phyloP scores from a whole-genome alignment of 257 asterid species.

The Jacaranda copaia region DNA sequence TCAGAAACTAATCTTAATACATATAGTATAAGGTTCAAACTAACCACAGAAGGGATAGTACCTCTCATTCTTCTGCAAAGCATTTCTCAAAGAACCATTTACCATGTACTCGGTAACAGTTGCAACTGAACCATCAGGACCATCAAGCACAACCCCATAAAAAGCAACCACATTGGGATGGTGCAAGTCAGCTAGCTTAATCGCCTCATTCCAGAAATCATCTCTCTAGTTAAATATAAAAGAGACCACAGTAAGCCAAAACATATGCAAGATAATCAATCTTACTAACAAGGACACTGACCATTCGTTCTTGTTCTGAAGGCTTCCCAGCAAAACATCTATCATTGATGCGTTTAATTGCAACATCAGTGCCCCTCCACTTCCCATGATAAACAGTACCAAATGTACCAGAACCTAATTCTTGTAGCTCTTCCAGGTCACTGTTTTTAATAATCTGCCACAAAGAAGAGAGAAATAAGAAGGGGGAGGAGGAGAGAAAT shows the following conservation, averaged over 20 bases:
- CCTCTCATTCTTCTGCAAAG: constrained; percentile 94
- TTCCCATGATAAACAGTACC: constrained; percentile 99
- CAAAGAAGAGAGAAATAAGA: background rate
- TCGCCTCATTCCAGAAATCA: constrained; percentile 99
- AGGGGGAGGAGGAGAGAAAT: background rate
- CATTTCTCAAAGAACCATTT: constrained; percentile 92
- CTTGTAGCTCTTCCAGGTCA: constrained; percentile 94
- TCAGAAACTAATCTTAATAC: background rate
- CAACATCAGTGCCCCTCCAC: constrained; percentile 99
- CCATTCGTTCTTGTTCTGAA: constrained; percentile 99
- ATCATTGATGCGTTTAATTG: constrained; percentile 91
- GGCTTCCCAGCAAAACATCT: constrained; percentile 97
- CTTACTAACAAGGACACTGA: constrained; percentile 46
- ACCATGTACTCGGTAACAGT: constrained; percentile 99
- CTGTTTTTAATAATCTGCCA: constrained; percentile 80
- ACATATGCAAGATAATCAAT: constrained; percentile 8
- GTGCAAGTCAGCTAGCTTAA: constrained; percentile 97
- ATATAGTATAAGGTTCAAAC: background rate
- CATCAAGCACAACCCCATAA: constrained; percentile 97
- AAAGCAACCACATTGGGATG: constrained; percentile 99
- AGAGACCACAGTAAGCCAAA: constrained; percentile 29
- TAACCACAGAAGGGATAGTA: constrained; percentile 32
- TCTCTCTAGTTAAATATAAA: constrained; percentile 63
- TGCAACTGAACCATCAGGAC: constrained; percentile 92
- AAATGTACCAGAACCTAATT: constrained; percentile 98